These are phyloP conservation scores for Wickerhamomyces subpelliculosus DNA, from an alignment of 805 yeast genomes.

Conservation along the genomic window DNA sequence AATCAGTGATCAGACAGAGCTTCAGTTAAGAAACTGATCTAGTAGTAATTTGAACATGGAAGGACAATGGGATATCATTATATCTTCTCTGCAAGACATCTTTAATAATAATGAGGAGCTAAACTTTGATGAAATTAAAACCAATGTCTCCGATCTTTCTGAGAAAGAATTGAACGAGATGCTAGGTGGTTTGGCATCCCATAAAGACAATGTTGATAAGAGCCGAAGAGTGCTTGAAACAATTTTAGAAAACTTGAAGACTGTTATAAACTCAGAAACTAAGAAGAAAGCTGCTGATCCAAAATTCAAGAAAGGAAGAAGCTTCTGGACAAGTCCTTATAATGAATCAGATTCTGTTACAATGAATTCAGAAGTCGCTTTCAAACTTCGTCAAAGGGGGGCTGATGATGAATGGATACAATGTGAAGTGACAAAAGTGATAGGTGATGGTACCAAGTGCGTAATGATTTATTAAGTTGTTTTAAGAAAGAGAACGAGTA, in stretches of 20 bases:
- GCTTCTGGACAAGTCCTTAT: slow-evolving; percentile 41
- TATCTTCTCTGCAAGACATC: slow-evolving; percentile 61
- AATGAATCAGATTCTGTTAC: slow-evolving; percentile 52
- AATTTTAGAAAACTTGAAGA: slow-evolving; percentile 38
- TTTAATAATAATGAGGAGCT: slow-evolving; percentile 53
- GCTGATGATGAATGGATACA: slow-evolving; percentile 93
- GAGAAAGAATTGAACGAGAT: slow-evolving; percentile 28
- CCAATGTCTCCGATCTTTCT: slow-evolving; percentile 24
- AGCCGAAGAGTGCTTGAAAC: slow-evolving; percentile 37
- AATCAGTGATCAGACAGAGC: too few species aligned
- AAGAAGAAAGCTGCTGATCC: slow-evolving; percentile 16
- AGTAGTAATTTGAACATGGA: slow-evolving; percentile 28
- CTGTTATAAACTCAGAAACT: slow-evolving; percentile 28
- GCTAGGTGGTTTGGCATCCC: slow-evolving; percentile 40
- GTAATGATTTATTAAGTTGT: too few species aligned
- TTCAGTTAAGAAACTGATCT: too few species aligned
- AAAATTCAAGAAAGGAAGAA: slow-evolving; percentile 22
- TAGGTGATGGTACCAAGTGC: slow-evolving; percentile 56
- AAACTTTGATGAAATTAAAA: slow-evolving; percentile 37
- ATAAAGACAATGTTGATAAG: slow-evolving; percentile 51
- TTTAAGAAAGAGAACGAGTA: too few species aligned
- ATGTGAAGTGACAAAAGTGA: slow-evolving; percentile 76
- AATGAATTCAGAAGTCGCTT: slow-evolving; percentile 84
- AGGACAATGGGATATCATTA: slow-evolving; percentile 63
- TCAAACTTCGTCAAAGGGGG: slow-evolving; percentile 60